Conservation (phyloP, 2,329 filamentous ascomycete genomes). For the Mariannaea elegans region DNA sequence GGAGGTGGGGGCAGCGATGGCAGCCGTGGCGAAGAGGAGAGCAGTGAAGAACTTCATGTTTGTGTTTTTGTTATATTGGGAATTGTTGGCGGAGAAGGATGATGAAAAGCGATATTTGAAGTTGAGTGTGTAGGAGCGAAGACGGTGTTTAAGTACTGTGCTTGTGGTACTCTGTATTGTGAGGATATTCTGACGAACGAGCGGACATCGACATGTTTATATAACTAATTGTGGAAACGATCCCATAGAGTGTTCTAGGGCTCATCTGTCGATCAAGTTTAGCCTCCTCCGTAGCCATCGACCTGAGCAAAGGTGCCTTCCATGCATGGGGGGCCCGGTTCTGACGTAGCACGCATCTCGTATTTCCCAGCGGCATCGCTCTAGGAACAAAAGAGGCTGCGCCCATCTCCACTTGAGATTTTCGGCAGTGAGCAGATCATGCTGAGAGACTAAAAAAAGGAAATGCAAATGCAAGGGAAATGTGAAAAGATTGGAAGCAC, state of each 20-base stretch:
- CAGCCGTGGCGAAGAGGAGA: constrained; percentile 40
- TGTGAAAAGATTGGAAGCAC: too few species aligned
- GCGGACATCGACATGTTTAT: constrained; percentile 2
- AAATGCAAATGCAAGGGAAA: too few species aligned
- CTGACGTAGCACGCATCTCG: constrained; percentile 41
- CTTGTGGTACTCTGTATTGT: neutral
- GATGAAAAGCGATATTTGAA: neutral
- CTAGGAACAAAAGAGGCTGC: neutral
- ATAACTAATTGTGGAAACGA: neutral
- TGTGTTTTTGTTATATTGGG: constrained; percentile 7
- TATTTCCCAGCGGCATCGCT: constrained; percentile 28
- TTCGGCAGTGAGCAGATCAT: neutral
- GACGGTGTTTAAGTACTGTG: constrained; percentile 13
- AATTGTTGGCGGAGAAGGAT: neutral
- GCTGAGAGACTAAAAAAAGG: constrained; percentile 2
- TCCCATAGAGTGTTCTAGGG: neutral
- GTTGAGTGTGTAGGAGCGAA: neutral
- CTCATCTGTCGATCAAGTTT: neutral
- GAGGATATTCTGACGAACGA: neutral
- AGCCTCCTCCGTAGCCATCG: constrained; percentile 13
- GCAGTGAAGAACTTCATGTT: constrained; percentile 40
- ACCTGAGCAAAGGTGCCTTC: constrained; percentile 26
- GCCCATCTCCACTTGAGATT: neutral
- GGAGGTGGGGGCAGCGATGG: constrained; percentile 37
- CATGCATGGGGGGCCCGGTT: constrained; percentile 13